phyloP scores from a whole-genome alignment of 2,329 filamentous ascomycete species.

The Claviceps pusilla region DNA sequence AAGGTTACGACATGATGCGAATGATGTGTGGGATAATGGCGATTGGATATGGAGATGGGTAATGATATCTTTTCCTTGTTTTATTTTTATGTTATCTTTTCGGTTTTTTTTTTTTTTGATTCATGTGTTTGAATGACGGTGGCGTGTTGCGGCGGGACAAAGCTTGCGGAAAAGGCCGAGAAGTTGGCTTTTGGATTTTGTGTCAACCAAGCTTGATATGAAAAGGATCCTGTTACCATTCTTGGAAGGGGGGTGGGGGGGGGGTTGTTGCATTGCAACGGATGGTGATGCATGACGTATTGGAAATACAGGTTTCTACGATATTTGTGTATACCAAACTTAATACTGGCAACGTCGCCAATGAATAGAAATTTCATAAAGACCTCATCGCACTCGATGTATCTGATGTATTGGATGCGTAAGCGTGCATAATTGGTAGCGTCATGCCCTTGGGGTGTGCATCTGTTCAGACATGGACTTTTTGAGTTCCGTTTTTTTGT shows the following conservation, averaged over 20 bases:
- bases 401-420: not conserved
- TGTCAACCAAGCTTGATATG: too few relatives aligned
- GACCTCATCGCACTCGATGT: too few relatives aligned
- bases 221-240: too few relatives aligned
- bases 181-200: not conserved
- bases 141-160: not conserved
- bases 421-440: too few relatives aligned
- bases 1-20: not conserved
- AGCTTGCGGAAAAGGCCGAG: not conserved
- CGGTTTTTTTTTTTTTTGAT: not conserved
- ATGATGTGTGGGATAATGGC: not conserved
- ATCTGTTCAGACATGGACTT: not conserved
- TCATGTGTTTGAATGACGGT: not conserved
- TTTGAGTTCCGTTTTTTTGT: too few relatives aligned
- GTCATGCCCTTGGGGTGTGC: not conserved
- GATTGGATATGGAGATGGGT: not conserved
- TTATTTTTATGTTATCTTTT: not conserved
- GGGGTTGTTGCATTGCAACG: not conserved
- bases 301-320: conserved; percentile 8
- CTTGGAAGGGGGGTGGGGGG: too few relatives aligned
- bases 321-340: conserved; percentile 10
- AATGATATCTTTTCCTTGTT: too few relatives aligned
- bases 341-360: not conserved
- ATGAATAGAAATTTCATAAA: not conserved
- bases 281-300: conserved; percentile 4